Evolutionary conservation across 2,329 filamentous ascomycete genomes (phyloP).

Genomic region (Exophiala sp.): DNA sequence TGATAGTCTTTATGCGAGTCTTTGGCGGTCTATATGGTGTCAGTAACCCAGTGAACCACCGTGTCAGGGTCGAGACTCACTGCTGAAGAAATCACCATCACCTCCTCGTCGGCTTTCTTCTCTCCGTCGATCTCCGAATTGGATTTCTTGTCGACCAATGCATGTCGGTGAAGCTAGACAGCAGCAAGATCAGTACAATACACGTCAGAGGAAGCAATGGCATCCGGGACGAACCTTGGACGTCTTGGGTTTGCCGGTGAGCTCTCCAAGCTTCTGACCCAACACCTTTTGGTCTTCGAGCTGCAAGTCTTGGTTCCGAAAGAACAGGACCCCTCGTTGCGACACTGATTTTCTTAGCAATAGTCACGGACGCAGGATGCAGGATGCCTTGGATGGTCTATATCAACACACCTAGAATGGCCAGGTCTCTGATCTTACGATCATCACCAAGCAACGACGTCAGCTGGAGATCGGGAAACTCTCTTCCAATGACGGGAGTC

Average conservation of each 20-base stretch:
- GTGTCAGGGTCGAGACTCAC: background rate
- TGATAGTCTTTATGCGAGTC: too few relatives aligned
- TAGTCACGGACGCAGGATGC: too few relatives aligned
- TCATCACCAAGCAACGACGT: conserved; percentile 59
- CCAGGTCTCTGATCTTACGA: conserved; percentile 58
- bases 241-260: conserved; percentile 52
- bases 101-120: conserved; percentile 43
- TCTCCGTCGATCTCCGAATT: conserved; percentile 41
- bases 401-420: conserved; percentile 33
- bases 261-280: conserved; percentile 52
- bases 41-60: conserved; percentile 24
- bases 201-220: too few relatives aligned
- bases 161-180: conserved; percentile 58
- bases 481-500: conserved; percentile 39
- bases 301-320: conserved; percentile 50
- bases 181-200: too few relatives aligned
- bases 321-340: conserved; percentile 63
- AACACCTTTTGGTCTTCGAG: conserved; percentile 61
- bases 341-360: conserved; percentile 50
- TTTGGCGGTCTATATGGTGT: too few relatives aligned
- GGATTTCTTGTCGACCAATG: conserved; percentile 49
- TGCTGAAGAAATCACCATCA: conserved; percentile 45
- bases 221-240: too few relatives aligned
- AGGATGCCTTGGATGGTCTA: too few relatives aligned
- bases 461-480: conserved; percentile 39